Conservation (phyloP, 148 eudicot species). For the Bassia scoparia region DNA sequence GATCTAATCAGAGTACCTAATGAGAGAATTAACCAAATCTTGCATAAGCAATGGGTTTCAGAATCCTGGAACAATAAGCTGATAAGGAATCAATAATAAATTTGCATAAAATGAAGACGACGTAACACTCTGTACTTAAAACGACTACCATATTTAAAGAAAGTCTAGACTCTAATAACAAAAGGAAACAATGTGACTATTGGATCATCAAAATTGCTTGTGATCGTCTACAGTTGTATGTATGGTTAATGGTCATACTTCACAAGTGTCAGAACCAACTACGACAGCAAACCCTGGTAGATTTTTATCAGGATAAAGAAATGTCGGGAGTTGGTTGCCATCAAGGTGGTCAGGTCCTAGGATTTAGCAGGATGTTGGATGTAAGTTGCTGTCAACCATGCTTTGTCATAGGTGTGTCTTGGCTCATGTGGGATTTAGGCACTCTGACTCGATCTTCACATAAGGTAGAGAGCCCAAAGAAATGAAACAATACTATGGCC, state of each 20-base stretch:
- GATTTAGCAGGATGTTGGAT: neutral
- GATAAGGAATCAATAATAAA: constrained; percentile 6
- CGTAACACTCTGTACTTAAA: neutral
- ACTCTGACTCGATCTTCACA: constrained; percentile 66
- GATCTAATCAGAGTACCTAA: neutral
- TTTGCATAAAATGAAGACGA: neutral
- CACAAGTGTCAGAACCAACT: neutral
- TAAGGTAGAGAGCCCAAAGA: constrained; percentile 62
- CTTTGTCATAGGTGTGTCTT: neutral
- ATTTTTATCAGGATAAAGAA: neutral
- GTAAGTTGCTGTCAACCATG: neutral
- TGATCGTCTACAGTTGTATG: neutral
- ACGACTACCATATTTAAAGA: neutral
- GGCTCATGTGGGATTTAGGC: constrained; percentile 51
- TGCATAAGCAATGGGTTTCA: neutral
- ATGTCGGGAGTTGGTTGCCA: neutral
- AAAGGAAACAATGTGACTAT: neutral
- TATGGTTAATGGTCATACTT: neutral
- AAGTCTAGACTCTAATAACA: constrained; percentile 1
- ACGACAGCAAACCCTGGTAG: neutral
- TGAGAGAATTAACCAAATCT: neutral
- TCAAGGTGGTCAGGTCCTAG: neutral
- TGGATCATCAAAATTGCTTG: constrained; percentile 3
- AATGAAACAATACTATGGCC: constrained; percentile 46
- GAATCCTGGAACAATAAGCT: neutral